These are phyloP conservation scores for Venustampulla echinocandica DNA, from an alignment of 495 filamentous ascomycete genomes.

Conservation along the genomic window DNA sequence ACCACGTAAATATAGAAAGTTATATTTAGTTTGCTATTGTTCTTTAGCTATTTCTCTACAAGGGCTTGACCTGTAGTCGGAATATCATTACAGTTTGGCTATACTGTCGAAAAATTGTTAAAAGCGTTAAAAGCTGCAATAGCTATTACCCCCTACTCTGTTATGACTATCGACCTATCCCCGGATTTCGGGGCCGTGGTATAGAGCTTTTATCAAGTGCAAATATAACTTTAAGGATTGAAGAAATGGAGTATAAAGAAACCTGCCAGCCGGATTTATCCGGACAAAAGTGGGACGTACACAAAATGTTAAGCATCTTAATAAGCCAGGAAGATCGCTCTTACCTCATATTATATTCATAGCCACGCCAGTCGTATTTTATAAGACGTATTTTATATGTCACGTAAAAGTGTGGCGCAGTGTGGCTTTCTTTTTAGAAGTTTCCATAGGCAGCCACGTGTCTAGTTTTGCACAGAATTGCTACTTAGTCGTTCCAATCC, in stretches of 20 bases:
- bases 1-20: no score
- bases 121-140: background rate
- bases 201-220: background rate
- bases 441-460: slow-evolving; percentile 10
- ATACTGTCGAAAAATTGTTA: background rate
- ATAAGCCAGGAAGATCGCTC: no score
- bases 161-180: background rate
- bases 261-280: no score
- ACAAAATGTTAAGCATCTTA: no score
- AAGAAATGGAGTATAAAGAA: background rate
- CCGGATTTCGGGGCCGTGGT: background rate
- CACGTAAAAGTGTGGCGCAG: background rate
- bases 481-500: slow-evolving; percentile 15
- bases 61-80: background rate
- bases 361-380: background rate
- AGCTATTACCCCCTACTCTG: background rate
- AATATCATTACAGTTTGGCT: background rate
- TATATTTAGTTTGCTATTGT: background rate
- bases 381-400: background rate
- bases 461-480: slow-evolving; percentile 8
- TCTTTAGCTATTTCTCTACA: no score
- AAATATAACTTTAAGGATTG: background rate
- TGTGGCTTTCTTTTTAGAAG: background rate
- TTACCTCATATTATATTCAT: background rate
- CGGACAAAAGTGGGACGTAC: background rate